Conservation (phyloP, 768 basidiomycete species). For the Xanthoconium stramineum region DNA sequence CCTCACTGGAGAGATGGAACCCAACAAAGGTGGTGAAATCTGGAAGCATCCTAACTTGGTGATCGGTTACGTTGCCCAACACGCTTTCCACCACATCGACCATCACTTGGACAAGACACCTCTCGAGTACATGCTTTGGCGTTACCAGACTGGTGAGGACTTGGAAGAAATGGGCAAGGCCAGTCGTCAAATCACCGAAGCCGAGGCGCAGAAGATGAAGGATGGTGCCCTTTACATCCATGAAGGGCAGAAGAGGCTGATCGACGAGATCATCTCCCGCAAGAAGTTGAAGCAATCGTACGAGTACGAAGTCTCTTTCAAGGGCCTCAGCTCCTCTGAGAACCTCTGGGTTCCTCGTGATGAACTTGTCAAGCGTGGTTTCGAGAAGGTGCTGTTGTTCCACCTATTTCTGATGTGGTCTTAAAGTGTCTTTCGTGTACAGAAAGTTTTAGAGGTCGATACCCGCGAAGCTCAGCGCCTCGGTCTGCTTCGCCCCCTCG, state of each 20-base stretch:
- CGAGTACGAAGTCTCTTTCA: constrained; percentile 98
- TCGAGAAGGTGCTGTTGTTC: constrained; percentile 68
- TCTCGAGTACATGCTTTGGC: constrained; percentile 99
- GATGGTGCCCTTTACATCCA: constrained; percentile 82
- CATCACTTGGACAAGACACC: constrained; percentile 98
- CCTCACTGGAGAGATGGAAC: constrained; percentile 93
- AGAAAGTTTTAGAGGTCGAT: constrained; percentile 97
- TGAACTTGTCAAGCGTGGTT: constrained; percentile 96
- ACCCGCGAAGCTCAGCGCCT: constrained; percentile 96
- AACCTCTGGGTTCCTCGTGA: constrained; percentile 98
- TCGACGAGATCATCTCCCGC: constrained; percentile 86
- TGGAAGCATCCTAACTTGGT: constrained; percentile 99
- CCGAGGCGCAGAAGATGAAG: constrained; percentile 94
- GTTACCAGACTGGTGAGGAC: constrained; percentile 99
- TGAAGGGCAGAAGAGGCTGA: constrained; percentile 92
- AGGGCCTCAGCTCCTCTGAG: constrained; percentile 92
- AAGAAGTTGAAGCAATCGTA: constrained; percentile 99
- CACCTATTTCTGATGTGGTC: background rate
- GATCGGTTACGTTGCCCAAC: constrained; percentile 98
- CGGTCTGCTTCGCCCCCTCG: constrained; percentile 92
- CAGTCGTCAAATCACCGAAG: constrained; percentile 79
- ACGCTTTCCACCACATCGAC: constrained; percentile 99
- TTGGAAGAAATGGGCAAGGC: constrained; percentile 96
- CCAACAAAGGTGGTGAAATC: constrained; percentile 94
- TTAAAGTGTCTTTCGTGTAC: constrained; percentile 9